A percentile compares a stretch with the other conserved stretches of the same genome.
These are phyloP conservation scores for Inga laurina DNA, from an alignment of 306 rosid genomes.

Conservation along the genomic window DNA sequence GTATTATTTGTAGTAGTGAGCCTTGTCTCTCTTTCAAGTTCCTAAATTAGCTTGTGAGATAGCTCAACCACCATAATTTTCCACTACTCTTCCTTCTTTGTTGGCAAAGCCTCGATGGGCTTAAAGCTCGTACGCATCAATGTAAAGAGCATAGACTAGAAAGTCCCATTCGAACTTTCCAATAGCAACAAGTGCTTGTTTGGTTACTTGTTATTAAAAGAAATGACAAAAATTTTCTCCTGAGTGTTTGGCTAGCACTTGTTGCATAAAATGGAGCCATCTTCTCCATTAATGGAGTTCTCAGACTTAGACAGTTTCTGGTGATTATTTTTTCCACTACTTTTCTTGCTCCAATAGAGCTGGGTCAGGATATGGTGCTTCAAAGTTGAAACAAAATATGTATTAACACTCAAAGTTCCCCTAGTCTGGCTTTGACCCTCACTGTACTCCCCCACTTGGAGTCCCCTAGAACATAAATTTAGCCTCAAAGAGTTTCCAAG, in stretches of 20 bases:
- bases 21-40: slow-evolving; percentile 69
- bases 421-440: slow-evolving; percentile 42
- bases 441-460: slow-evolving; percentile 9
- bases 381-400: slow-evolving; percentile 36
- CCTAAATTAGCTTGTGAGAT: slow-evolving; percentile 77
- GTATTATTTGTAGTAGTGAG: too few relatives aligned
- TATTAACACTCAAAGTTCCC: slow-evolving; percentile 36
- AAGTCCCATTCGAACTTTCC: slow-evolving; percentile 71
- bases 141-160: slow-evolving; percentile 71
- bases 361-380: slow-evolving; percentile 60
- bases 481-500: background rate
- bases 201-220: slow-evolving; percentile 50
- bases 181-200: slow-evolving; percentile 53
- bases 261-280: slow-evolving; percentile 67
- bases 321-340: slow-evolving; percentile 25
- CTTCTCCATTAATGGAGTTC: slow-evolving; percentile 28
- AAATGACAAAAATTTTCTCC: slow-evolving; percentile 81
- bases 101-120: slow-evolving; percentile 31
- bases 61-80: slow-evolving; percentile 75
- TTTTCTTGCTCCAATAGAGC: slow-evolving; percentile 32
- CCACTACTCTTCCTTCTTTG: slow-evolving; percentile 79
- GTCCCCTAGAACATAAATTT: background rate
- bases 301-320: slow-evolving; percentile 60
- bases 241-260: slow-evolving; percentile 85
- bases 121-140: slow-evolving; percentile 73